phyloP scores from a whole-genome alignment of 2,329 filamentous ascomycete genomes.

The Emmonsiellopsis sp. region DNA sequence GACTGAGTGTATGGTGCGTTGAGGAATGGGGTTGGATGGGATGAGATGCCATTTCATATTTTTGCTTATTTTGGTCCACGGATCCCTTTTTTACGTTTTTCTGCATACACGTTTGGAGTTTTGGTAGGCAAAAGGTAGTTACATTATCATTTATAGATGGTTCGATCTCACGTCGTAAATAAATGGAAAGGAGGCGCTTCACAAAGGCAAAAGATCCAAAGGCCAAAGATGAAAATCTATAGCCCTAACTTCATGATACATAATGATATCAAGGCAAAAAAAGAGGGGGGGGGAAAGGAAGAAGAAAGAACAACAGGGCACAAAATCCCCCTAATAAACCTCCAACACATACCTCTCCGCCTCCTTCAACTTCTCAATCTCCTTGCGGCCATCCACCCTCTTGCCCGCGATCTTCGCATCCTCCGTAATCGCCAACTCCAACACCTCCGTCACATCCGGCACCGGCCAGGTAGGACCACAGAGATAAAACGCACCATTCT shows the following conservation, averaged over 20 bases:
- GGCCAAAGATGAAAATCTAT: neutral
- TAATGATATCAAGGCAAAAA: neutral
- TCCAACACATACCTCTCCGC: constrained; percentile 88
- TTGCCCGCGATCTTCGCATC: constrained; percentile 62
- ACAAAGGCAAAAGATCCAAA: too few species aligned
- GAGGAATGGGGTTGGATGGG: too few species aligned
- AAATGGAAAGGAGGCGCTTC: too few species aligned
- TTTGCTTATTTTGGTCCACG: too few species aligned
- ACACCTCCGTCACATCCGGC: constrained; percentile 85
- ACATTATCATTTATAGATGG: neutral
- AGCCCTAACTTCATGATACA: neutral
- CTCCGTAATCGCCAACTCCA: constrained; percentile 79
- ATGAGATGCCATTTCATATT: too few species aligned
- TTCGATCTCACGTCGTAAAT: neutral
- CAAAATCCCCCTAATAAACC: constrained; percentile 61
- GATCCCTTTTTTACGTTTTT: too few species aligned
- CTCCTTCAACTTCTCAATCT: constrained; percentile 97
- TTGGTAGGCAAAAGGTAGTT: neutral
- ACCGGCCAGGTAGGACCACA: constrained; percentile 98
- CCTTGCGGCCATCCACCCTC: constrained; percentile 77
- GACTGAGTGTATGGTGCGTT: too few species aligned
- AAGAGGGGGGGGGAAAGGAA: too few species aligned
- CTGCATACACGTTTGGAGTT: neutral
- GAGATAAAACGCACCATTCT: constrained; percentile 91
- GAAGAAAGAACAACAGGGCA: too few species aligned